Evolutionary conservation across 2,329 filamentous ascomycete genomes (phyloP).

Genomic region (Trichoderma sp.): DNA sequence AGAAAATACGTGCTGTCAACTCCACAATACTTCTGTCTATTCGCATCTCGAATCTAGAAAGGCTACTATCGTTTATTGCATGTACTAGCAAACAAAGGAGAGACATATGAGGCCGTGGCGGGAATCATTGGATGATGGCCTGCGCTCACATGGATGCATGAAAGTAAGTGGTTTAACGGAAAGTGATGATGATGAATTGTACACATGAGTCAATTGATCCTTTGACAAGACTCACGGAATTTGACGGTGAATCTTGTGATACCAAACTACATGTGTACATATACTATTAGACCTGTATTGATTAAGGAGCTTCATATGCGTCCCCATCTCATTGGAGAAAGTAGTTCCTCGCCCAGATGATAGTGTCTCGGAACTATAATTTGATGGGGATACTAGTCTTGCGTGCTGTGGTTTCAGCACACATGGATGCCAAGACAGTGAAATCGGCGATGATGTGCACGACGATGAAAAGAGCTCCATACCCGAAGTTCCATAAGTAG

Average conservation of each 20-base stretch:
- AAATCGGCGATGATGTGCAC: background rate
- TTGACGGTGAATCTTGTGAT: background rate
- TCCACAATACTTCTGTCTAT: background rate
- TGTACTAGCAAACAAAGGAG: background rate
- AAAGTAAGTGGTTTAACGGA: background rate
- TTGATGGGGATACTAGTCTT: background rate
- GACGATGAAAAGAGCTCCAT: background rate
- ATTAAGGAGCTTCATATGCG: background rate
- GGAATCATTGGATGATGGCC: background rate
- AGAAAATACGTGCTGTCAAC: background rate
- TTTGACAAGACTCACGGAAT: background rate
- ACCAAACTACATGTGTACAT: background rate
- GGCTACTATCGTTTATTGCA: background rate
- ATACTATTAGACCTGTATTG: background rate
- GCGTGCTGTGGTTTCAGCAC: background rate
- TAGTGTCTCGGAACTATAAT: background rate
- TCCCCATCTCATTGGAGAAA: background rate
- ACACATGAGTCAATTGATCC: background rate
- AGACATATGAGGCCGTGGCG: background rate
- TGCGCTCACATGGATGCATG: background rate
- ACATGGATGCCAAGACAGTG: background rate
- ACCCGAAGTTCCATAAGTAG: background rate
- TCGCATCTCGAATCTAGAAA: background rate
- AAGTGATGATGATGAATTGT: background rate
- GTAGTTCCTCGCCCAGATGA: rapidly evolving